Evolutionary conservation across 2,329 filamentous ascomycete species (phyloP).

Genomic region (Aspergillus piperis): DNA sequence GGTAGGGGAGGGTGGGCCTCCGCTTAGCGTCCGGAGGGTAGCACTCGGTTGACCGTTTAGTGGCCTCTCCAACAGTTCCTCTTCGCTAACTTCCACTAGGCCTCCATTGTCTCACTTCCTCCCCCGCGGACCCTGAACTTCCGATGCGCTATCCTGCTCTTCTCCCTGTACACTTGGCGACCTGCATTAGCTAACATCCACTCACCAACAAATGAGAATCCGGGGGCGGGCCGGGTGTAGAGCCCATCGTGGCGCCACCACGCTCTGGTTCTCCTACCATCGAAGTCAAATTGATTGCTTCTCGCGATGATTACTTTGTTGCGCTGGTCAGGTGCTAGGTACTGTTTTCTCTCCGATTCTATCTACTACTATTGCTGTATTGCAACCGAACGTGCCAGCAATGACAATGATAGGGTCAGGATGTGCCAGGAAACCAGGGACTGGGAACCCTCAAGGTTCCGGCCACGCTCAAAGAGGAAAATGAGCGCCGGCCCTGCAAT

Average conservation of each 20-base stretch:
- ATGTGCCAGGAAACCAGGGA: background rate
- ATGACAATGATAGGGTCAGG: background rate
- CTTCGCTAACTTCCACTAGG: background rate
- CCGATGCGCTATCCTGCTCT: background rate
- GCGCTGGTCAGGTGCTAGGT: background rate
- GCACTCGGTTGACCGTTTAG: background rate
- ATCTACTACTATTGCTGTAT: background rate
- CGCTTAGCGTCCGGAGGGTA: background rate
- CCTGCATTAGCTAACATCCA: background rate
- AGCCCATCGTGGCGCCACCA: background rate
- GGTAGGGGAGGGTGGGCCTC: background rate
- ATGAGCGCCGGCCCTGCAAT: background rate
- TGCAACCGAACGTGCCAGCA: background rate
- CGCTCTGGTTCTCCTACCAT: conserved; percentile 3
- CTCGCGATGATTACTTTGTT: background rate
- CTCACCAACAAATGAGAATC: conserved; percentile 25
- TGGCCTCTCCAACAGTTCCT: background rate
- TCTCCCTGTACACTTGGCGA: too few relatives aligned
- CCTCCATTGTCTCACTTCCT: background rate
- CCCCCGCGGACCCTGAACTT: background rate
- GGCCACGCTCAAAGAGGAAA: background rate
- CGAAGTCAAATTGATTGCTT: conserved; percentile 16
- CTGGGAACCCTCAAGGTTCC: background rate
- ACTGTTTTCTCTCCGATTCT: background rate
- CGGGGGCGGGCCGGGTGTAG: conserved; percentile 23